Base-by-base conservation (phyloP, 148 eudicot genomes). In the Spergularia marina region DNA sequence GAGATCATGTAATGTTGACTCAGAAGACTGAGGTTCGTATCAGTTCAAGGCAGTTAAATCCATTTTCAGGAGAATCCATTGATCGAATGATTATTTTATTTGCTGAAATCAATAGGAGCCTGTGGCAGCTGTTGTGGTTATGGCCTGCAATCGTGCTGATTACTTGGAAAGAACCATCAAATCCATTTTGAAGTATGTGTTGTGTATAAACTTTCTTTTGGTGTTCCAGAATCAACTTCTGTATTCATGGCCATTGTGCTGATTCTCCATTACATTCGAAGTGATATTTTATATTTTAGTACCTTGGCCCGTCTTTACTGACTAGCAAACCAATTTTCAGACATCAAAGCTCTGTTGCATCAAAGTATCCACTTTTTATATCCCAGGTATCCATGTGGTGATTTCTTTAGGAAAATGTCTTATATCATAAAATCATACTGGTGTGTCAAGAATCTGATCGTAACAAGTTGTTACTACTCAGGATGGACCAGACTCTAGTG, bases 141-240 rank as follows among this genome's bases (percentile, higher is more conserved):
- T 95, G 98, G 97, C 98, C 60, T 95, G 97, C 80, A 94, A 88
- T 82, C 98, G 98, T 76, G 98, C 97, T 82, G 96, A 94, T 87
- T 94, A 94, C 77, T 86, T 95, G 73, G 97, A 92, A 79, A 85
- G 91, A 89, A 95, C 97, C 67, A 83, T 95, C 53, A 81, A 92
- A 68, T 92, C 98, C 25, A 89, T 95, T 74, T 77, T 95, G 65
- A 89, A 87, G 98, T 94, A 91, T 79, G 89, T 82, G 85, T 34
- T 51, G 18, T 39, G 16, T 70, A 39, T 71, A 14, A 49, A 65
- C 70, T 20, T 58, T 36, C 6, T 20, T 76, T 23, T 39, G 12
- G n/a, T 79, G 39, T 56, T 68, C 18, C 72, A 25, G 49, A 15
- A 44, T 76, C 61, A 12, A 62, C 58, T 39, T 75, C 14, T 47